phyloP scores from a whole-genome alignment of 2,329 filamentous ascomycete species.

The Kalaharituber pfeilii region DNA sequence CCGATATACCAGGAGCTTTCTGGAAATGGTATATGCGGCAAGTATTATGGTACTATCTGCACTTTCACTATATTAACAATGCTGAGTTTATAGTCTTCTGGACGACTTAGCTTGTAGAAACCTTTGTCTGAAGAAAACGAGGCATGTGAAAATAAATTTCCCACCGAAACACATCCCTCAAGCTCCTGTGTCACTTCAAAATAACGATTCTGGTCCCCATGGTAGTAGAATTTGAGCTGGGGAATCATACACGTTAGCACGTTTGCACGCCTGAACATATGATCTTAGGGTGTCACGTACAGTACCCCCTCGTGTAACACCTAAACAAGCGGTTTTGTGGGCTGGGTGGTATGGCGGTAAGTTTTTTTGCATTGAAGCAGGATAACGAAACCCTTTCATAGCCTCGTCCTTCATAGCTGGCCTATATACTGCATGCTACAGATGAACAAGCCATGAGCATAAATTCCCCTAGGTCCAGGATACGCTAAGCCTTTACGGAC shows the following conservation, averaged over 20 bases:
- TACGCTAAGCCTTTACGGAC: conserved; percentile 23
- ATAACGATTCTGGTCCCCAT: conserved; percentile 34
- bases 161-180: conserved; percentile 52
- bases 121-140: conserved; percentile 52
- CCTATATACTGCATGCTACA: conserved; percentile 19
- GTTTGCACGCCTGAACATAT: conserved; percentile 1
- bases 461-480: background rate
- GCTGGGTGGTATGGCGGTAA: background rate
- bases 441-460: background rate
- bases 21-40: conserved; percentile 33
- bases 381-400: conserved; percentile 16
- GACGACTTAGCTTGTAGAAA: background rate
- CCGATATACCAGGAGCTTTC: conserved; percentile 56
- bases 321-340: conserved; percentile 15
- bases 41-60: conserved; percentile 17
- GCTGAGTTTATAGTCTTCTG: background rate
- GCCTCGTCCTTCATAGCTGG: conserved; percentile 13
- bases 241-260: background rate
- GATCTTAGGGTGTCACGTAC: conserved; percentile 8
- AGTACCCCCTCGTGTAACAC: conserved; percentile 20
- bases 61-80: conserved; percentile 3
- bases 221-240: conserved; percentile 19
- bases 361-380: conserved; percentile 13
- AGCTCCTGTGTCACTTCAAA: conserved; percentile 57
- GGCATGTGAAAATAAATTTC: conserved; percentile 66